Base-by-base conservation (phyloP, 2,329 filamentous ascomycete species). In the Setomelanomma holmii region DNA sequence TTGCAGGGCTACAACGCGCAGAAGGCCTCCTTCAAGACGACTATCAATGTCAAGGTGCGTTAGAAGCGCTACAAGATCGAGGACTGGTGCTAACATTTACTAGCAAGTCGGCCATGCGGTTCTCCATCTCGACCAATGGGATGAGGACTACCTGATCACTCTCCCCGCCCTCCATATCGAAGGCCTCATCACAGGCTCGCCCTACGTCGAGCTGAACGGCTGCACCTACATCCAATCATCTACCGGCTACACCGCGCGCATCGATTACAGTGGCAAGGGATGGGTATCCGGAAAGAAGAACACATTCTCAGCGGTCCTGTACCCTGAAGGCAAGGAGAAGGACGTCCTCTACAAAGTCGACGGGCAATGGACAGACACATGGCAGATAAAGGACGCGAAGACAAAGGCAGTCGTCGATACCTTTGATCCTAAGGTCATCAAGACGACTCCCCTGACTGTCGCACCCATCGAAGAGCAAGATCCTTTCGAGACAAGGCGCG, bases 281-380 rank as follows among this genome's bases (percentile, higher is more conserved):
- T 99, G 93, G 93, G 77, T 99, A 8, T 92, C 89, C 40, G 95
- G 93, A 61, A 96, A 96, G 82, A 97, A 96, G 81, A 98, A 98
- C 79, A 89, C 84, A 50, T 91, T 98, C 73, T 86, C 81, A 11
- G 93, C 92, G 12, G 82, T 81, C 20, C 74, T 98, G 51, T 92
- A 89, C 77, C 90, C 75, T 77, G 86, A 78, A 56, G 84, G 81
- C 56, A 86, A 78, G 76, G 91, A 88, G 75, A 89, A 89, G 76
- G 88, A 90, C 45, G 83, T 86, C 55, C 80, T 88, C 42, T 97
- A 93, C 80, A 91, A 87, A n/a, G 82, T 89, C 34, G 87, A 91
- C 23, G 95, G 95, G 20, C 91, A 96, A 73, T 99, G 95, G 95
- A 96, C 87, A 51, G 90, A 91, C 67, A 79, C 80, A 2, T 96